These are phyloP conservation scores for Apophysomyces elegans DNA, from an alignment of 371 early-diverging fungal genomes.

Conservation along the genomic window DNA sequence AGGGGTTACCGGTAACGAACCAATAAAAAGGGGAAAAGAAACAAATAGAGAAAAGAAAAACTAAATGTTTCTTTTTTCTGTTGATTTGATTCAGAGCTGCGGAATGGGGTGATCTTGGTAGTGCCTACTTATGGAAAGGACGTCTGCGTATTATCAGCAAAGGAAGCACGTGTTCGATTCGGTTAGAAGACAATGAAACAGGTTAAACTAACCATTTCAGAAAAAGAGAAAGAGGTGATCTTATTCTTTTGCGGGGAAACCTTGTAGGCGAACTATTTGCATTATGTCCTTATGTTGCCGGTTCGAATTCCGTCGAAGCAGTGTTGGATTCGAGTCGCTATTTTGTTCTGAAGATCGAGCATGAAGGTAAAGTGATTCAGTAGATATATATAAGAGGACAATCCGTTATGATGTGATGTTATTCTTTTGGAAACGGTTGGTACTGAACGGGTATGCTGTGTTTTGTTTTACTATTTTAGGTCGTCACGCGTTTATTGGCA, in stretches of 20 bases:
- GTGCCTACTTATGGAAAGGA: slow-evolving; percentile 80
- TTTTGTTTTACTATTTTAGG: slow-evolving; percentile 29
- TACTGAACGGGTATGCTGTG: no score
- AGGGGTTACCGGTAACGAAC: slow-evolving; percentile 69
- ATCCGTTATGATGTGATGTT: no score
- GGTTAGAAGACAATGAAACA: slow-evolving; percentile 78
- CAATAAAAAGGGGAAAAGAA: background rate
- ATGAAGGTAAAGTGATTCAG: slow-evolving; percentile 55
- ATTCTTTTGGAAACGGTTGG: no score
- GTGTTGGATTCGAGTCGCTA: slow-evolving; percentile 92
- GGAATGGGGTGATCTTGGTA: slow-evolving; percentile 85
- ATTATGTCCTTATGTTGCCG: slow-evolving; percentile 75
- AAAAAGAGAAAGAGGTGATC: background rate
- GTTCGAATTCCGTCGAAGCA: slow-evolving; percentile 80
- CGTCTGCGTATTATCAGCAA: slow-evolving; percentile 76
- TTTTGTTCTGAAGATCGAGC: slow-evolving; percentile 88
- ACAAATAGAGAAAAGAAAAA: background rate
- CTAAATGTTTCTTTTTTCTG: no score
- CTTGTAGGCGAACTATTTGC: slow-evolving; percentile 85
- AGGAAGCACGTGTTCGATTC: slow-evolving; percentile 73
- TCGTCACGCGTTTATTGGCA: slow-evolving; percentile 87
- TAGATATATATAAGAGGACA: no score
- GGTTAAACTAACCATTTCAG: slow-evolving; percentile 24
- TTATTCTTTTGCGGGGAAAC: background rate
- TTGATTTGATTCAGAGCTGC: slow-evolving; percentile 58